A percentile compares a stretch with the other conserved stretches of the same genome.
phyloP scores from a whole-genome alignment of 169 alveolate species.

The Babesia ovis region DNA sequence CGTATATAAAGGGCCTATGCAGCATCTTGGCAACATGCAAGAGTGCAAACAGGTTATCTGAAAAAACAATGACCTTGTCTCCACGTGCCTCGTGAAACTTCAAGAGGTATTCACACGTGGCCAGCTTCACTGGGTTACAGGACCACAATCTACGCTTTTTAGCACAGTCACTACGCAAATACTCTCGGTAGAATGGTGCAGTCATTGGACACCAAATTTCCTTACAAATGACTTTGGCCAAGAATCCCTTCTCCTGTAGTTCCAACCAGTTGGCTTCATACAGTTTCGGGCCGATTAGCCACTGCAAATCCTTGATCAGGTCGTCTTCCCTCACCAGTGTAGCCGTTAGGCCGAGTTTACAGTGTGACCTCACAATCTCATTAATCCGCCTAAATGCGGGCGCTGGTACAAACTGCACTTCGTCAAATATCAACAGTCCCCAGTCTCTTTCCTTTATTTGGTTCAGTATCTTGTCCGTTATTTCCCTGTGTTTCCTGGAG shows the following conservation, averaged over 20 bases:
- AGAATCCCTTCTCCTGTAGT: conserved; percentile 93
- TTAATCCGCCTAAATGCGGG: conserved; percentile 91
- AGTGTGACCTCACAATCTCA: conserved; percentile 89
- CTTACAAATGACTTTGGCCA: conserved; percentile 96
- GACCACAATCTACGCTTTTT: conserved; percentile 92
- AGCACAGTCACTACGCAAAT: conserved; percentile 85
- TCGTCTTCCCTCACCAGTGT: conserved; percentile 99
- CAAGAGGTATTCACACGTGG: conserved; percentile 92
- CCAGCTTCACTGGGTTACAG: conserved; percentile 96
- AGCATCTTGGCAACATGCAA: conserved; percentile 86
- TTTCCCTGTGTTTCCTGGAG: conserved; percentile 87
- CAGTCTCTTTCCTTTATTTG: conserved; percentile 91
- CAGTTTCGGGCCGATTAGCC: conserved; percentile 99
- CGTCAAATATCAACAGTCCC: conserved; percentile 98
- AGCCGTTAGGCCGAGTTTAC: conserved; percentile 98
- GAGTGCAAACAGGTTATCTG: conserved; percentile 96
- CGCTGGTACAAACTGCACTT: conserved; percentile 99
- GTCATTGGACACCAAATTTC: conserved; percentile 99
- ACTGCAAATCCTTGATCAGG: conserved; percentile 94
- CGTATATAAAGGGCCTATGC: conserved; percentile 90
- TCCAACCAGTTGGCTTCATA: conserved; percentile 99
- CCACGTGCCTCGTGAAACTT: conserved; percentile 95
- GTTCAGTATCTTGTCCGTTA: conserved; percentile 83
- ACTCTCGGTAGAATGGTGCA: conserved; percentile 91
- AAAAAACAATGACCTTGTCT: conserved; percentile 96